Percentiles rank a stretch among this genome's conserved stretches.
These are phyloP conservation scores for Candida mattraensis DNA, from an alignment of 805 yeast species.

Conservation along the genomic window DNA sequence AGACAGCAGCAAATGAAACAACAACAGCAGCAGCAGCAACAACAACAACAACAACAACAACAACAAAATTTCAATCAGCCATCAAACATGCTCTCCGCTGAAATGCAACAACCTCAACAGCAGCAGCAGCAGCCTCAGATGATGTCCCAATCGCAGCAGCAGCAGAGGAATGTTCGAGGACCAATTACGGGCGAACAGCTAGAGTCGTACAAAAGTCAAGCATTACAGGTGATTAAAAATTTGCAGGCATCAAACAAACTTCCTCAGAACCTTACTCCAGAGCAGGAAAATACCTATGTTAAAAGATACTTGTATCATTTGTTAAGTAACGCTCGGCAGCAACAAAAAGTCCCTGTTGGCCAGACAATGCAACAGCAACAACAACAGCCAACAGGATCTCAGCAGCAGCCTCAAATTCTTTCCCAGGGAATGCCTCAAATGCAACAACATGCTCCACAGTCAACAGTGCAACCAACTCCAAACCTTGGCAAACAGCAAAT, in stretches of 20 bases:
- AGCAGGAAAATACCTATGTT: slow-evolving; percentile 36
- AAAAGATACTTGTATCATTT: slow-evolving; percentile 34
- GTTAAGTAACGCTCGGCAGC: slow-evolving; percentile 22
- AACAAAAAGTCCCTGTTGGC: slow-evolving; percentile 11
- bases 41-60: slow-evolving; percentile 18
- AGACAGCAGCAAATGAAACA: slow-evolving; percentile 33
- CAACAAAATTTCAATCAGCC: slow-evolving; percentile 17
- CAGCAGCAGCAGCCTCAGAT: slow-evolving; percentile 15
- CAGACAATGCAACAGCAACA: slow-evolving; percentile 25
- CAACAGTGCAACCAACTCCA: no score
- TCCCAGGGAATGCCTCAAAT: slow-evolving; percentile 18
- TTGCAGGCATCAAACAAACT: slow-evolving; percentile 35
- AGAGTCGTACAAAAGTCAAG: slow-evolving; percentile 35
- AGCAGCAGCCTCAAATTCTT: slow-evolving; percentile 11
- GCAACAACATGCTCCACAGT: slow-evolving; percentile 14
- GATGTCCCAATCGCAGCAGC: slow-evolving; percentile 20
- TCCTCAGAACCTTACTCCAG: slow-evolving; percentile 32
- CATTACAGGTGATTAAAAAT: slow-evolving; percentile 34
- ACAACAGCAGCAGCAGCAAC: slow-evolving; percentile 15
- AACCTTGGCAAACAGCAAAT: no score
- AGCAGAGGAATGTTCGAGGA: slow-evolving; percentile 7
- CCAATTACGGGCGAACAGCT: slow-evolving; percentile 26
- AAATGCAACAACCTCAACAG: slow-evolving; percentile 9
- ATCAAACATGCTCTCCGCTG: no score
- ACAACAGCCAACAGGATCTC: slow-evolving; percentile 19